phyloP scores from a whole-genome alignment of 169 alveolate genomes.

The Eimeria acervulina region DNA sequence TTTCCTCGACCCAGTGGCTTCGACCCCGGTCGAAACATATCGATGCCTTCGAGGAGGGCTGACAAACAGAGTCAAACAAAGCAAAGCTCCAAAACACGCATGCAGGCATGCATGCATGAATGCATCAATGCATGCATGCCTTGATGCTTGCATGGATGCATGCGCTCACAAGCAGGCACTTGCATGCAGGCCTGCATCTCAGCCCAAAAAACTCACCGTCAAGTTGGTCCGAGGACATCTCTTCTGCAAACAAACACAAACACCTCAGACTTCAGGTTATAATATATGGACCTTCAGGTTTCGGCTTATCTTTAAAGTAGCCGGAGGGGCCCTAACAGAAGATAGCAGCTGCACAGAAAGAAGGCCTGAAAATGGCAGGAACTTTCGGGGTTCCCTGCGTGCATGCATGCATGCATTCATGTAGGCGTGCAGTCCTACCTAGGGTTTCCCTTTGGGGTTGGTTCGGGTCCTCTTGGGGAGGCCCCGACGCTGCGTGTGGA shows the following conservation, averaged over 20 bases:
- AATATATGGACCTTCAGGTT: not conserved
- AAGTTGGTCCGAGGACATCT: not conserved
- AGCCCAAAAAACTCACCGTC: not conserved
- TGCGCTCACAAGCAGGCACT: not conserved
- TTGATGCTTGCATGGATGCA: not conserved
- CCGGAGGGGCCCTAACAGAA: not conserved
- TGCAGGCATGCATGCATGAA: conserved; percentile 11
- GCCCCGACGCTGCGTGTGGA: not conserved
- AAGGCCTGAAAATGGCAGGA: not conserved
- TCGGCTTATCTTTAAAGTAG: not conserved
- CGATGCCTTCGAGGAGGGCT: conserved; percentile 34
- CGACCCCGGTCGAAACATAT: not conserved
- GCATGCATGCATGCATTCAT: not conserved
- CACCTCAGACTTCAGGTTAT: not conserved
- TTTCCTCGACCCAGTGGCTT: conserved; percentile 1
- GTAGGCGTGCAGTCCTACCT: not conserved
- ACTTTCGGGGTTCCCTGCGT: not conserved
- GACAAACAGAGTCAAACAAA: not conserved
- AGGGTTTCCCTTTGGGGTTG: not conserved
- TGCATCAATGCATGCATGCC: not conserved
- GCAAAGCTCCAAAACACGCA: not conserved
- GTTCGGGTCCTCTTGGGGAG: conserved; percentile 14
- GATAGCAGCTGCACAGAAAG: not conserved
- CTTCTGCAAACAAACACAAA: not conserved
- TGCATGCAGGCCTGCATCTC: not conserved